phyloP scores from a whole-genome alignment of 1,284 basidiomycete species.

The Phenoliferia sp. region DNA sequence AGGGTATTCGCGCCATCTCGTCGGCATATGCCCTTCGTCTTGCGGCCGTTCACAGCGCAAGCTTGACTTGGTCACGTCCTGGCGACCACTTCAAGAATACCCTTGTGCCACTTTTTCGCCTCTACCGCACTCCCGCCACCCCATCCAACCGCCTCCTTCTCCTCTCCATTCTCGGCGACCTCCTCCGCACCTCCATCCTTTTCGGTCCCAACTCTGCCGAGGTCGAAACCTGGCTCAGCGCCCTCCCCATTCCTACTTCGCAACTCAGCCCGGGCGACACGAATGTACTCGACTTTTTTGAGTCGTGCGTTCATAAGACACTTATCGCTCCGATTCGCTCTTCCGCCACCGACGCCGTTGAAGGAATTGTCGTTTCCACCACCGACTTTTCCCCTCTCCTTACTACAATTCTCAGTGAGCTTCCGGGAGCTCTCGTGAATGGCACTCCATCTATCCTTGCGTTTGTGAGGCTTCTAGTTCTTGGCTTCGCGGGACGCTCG shows the following conservation, averaged over 20 bases:
- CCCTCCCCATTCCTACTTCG: constrained; percentile 13
- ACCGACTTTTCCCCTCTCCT: constrained; percentile 14
- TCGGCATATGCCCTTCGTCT: constrained; percentile 29
- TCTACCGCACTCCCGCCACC: constrained; percentile 21
- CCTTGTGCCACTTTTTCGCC: constrained; percentile 25
- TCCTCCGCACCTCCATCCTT: constrained; percentile 18
- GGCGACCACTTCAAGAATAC: constrained; percentile 27
- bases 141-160: constrained; percentile 19
- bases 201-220: constrained; percentile 12
- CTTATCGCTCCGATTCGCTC: constrained; percentile 15
- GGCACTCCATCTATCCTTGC: neutral
- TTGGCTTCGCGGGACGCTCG: constrained; percentile 5
- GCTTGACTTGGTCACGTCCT: constrained; percentile 10
- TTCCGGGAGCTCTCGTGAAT: neutral
- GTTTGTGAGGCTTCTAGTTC: constrained; percentile 8
- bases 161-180: constrained; percentile 16
- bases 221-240: constrained; percentile 19
- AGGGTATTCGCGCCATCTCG: constrained; percentile 24
- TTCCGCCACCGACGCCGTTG: neutral
- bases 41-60: constrained; percentile 18
- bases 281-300: constrained; percentile 21
- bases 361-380: neutral
- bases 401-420: constrained; percentile 4
- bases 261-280: neutral
- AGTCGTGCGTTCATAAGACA: constrained; percentile 24